Base-by-base conservation (phyloP, 768 basidiomycete genomes). In the Tephrocybe sp. region DNA sequence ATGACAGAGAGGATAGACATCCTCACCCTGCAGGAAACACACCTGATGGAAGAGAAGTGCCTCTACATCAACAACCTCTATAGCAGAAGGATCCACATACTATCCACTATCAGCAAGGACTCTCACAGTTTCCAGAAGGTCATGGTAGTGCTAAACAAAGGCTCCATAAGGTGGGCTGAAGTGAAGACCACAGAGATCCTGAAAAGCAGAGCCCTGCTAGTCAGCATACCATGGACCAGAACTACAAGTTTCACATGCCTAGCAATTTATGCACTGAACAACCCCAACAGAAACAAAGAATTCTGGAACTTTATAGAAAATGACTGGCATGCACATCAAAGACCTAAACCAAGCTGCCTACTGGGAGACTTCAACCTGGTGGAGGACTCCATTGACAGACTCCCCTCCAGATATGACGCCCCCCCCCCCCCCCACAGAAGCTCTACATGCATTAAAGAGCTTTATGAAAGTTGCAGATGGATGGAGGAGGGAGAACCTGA, bases 361-460 rank as follows among this genome's bases (percentile, higher is more conserved):
- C 36, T 69, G 0, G 73, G 75, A 0, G 74, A 79, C 49, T 68
- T 69, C 35, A 77, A 79, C 55, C 18, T 75, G 0, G 66, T 69
- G 0, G 72, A 77, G 48, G 68, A 72, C 1, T 24, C 55, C 0
- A 48, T 74, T 0, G 74, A 77, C 49, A 21, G 69, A 0, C 39
- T 70, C 2, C 75, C 74, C 0, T 16, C 43, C 0, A 52, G 56
- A 44, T 67, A 12, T 30, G 28, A 30, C n/a, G n/a, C n/a, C n/a
- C 38, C 40, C 4, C 19, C 3, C 6, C n/a, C 13, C 24, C 21
- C 21, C 21, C 11, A 28, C 15, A 19, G 40, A 26, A 26, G 40
- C 40, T 9, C 40, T 42, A 9, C 8, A 6, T 4, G 22, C 9
- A 25, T 37, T 47, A 22, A 52, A 52, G 36, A 34, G 30, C 7